Evolutionary conservation across 192 early-diverging fungal species (phyloP), one percentile per base, ranked within the genome.

Genomic region (Backusella luteola): DNA sequence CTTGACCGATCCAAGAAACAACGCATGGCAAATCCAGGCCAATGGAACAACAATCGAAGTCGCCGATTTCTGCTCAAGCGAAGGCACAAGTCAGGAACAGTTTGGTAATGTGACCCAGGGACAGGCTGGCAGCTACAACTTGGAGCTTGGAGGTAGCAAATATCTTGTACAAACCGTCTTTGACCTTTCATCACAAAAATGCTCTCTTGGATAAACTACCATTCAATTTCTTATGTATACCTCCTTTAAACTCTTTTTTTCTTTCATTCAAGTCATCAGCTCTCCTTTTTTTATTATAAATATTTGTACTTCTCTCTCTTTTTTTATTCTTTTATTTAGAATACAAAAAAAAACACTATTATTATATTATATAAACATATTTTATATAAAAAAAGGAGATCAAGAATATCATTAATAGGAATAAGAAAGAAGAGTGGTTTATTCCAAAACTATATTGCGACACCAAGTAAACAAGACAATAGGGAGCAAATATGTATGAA

Each of bases 81-180:
- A 72, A 41, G 66, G 66, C 39, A 69, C 70, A 8, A 59, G 69
- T 9, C 23, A 26, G 14, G 72, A 76, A 63, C 70, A 77, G 71
- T 68, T 68, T 38, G 59, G 53, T 32, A 35, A 32, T n/a, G 26
- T 56, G n/a, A 52, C 63, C n/a, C 59, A 78, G 46, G 68, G 56
- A 12, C 69, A 73, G 11, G 66, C 67, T 36, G 80, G 70, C 19
- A 74, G 36, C 11, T 81, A 81, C 46, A 81, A 81, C 42, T 15
- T 81, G 52, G 75, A 73, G 32, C 15, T 81, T 23, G 72, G 1
- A 9, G 73, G 59, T 17, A 71, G 26, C 26, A 73, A 77, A 42
- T 81, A 81, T 67, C 66, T 81, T 11, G 80, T 81, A 14, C 80
- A 81, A 66, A 74, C 80, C 17, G 71, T 81, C 12, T 78, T 66